phyloP scores from a whole-genome alignment of 768 basidiomycete species.

The Podaxis carcinomalis region DNA sequence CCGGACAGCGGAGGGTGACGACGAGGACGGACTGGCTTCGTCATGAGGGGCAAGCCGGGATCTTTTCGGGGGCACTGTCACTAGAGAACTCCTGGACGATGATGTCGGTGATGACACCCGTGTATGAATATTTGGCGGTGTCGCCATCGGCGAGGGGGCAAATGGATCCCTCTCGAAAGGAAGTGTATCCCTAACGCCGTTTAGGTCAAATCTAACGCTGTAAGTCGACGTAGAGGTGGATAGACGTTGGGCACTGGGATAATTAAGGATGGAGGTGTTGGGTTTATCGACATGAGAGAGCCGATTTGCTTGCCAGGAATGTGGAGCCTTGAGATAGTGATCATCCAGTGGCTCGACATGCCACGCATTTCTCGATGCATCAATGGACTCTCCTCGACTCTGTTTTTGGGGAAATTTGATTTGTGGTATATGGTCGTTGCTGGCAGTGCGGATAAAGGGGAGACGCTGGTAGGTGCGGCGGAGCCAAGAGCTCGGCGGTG shows the following conservation, averaged over 20 bases:
- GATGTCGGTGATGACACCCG: slow-evolving; percentile 5
- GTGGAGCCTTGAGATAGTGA: neutral
- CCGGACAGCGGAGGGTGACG: neutral
- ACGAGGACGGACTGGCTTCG: neutral
- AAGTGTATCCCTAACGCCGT: neutral
- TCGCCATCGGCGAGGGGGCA: slow-evolving; percentile 1
- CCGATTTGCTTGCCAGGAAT: neutral
- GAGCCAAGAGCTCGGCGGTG: slow-evolving; percentile 2
- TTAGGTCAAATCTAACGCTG: slow-evolving; percentile 7
- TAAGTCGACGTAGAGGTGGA: slow-evolving; percentile 1
- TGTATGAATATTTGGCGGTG: neutral
- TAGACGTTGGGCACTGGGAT: neutral
- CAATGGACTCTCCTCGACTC: neutral
- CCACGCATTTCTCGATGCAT: neutral
- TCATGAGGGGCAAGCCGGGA: neutral
- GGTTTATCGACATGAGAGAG: neutral
- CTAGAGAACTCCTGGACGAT: neutral
- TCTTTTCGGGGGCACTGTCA: neutral
- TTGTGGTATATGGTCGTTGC: neutral
- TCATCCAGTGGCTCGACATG: neutral
- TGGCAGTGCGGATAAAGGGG: neutral
- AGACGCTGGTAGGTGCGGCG: slow-evolving; percentile 8
- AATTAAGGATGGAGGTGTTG: neutral
- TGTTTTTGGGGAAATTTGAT: neutral
- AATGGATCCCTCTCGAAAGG: slow-evolving; percentile 3